These are phyloP conservation scores for Colletotrichum noveboracense DNA, from an alignment of 2,329 filamentous ascomycete genomes.

Conservation along the genomic window DNA sequence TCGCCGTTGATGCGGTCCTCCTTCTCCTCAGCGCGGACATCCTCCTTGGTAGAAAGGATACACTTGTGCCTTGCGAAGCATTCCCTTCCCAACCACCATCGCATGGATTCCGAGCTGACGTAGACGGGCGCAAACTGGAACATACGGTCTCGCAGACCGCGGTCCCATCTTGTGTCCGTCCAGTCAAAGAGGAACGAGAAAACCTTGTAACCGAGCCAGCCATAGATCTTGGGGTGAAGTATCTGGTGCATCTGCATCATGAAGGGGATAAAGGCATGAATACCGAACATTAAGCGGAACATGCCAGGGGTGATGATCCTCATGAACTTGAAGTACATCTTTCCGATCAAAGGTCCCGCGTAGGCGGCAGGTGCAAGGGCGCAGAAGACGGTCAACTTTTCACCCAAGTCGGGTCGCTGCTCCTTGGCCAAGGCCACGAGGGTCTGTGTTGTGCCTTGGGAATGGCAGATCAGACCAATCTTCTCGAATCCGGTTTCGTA, in stretches of 20 bases:
- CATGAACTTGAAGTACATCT: conserved; percentile 94
- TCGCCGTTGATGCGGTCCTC: conserved; percentile 56
- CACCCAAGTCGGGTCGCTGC: conserved; percentile 83
- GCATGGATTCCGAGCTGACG: conserved; percentile 87
- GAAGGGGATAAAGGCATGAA: conserved; percentile 90
- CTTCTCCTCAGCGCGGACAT: conserved; percentile 65
- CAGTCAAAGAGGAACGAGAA: conserved; percentile 91
- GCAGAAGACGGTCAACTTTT: conserved; percentile 87
- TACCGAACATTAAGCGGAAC: conserved; percentile 86
- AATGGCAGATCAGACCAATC: conserved; percentile 84
- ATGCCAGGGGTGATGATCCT: conserved; percentile 74
- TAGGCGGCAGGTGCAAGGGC: conserved; percentile 90
- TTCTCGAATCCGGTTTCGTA: conserved; percentile 83
- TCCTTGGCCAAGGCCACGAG: conserved; percentile 89
- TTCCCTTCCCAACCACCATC: conserved; percentile 92
- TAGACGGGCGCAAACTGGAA: conserved; percentile 95
- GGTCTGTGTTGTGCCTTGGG: conserved; percentile 88
- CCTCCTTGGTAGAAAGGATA: conserved; percentile 80
- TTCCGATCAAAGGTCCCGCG: conserved; percentile 83
- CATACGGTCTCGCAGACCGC: conserved; percentile 77
- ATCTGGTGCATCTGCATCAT: conserved; percentile 85
- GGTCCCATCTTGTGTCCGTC: conserved; percentile 86
- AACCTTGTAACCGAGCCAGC: conserved; percentile 83
- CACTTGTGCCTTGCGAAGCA: conserved; percentile 84
- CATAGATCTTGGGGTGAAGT: conserved; percentile 73